Conservation (phyloP, 768 basidiomycete genomes). For the Sarcomyxa edulis region DNA sequence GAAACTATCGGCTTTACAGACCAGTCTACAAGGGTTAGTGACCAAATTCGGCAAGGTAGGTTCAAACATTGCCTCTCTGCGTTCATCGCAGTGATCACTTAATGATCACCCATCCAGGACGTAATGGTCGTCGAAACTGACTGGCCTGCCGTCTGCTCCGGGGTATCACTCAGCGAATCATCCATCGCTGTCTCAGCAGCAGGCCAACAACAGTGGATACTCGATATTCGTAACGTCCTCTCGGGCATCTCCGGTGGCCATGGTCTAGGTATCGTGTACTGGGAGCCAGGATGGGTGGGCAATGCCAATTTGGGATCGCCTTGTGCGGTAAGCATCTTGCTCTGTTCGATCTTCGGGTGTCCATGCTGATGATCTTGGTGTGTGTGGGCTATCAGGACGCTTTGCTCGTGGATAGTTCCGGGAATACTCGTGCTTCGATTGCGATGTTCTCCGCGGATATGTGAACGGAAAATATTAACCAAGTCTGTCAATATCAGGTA, state of each 20-base stretch:
- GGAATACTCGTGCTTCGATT: conserved; percentile 36
- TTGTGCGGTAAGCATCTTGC: conserved; percentile 27
- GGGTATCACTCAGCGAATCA: conserved; percentile 37
- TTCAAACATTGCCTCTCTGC: background rate
- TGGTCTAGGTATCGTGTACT: conserved; percentile 49
- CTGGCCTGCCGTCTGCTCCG: conserved; percentile 50
- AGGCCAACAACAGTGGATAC: conserved; percentile 51
- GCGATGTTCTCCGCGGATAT: conserved; percentile 32
- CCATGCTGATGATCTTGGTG: background rate
- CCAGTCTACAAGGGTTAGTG: conserved; percentile 45
- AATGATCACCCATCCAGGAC: conserved; percentile 24
- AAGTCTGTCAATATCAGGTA: background rate
- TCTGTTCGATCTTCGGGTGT: background rate
- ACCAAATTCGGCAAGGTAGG: conserved; percentile 44
- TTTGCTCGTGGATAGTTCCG: conserved; percentile 41
- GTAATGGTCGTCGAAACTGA: conserved; percentile 63
- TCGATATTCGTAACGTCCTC: conserved; percentile 43
- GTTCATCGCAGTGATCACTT: too few relatives aligned
- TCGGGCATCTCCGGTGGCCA: conserved; percentile 41
- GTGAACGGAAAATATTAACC: conserved; percentile 13
- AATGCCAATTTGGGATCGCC: conserved; percentile 41
- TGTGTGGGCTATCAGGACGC: conserved; percentile 46
- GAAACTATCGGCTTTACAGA: conserved; percentile 43
- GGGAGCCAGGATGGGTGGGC: conserved; percentile 65
- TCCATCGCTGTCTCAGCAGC: conserved; percentile 40